Base-by-base conservation (phyloP, 306 rosid genomes). In the Sphenostylis stenocarpa region DNA sequence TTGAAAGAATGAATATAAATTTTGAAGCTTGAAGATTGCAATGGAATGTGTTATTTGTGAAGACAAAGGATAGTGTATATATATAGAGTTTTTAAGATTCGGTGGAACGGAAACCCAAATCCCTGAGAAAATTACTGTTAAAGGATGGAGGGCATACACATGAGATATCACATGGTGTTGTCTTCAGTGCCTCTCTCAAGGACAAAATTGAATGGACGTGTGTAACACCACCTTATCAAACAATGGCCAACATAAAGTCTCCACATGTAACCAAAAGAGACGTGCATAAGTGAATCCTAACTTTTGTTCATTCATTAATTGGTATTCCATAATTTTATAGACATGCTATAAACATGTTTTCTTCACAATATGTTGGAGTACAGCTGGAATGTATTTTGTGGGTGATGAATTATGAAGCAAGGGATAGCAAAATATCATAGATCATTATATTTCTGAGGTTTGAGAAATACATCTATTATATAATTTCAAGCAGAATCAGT, bases 261-360 rank as follows among this genome's bases (percentile, higher is more conserved):
- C 65, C 39, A 55, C 33, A 28, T 12, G 19, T 29, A 28, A 28
- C 3, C 19, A 26, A 24, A 29, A 13, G 11, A 58, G 7, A 58
- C n/a, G 20, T 58, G 65, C 20, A 3, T 14, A 14, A 58, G 20
- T 57, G 15, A 57, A 57, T 29, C 47, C 12, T 49, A 36, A 53
- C 8, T 36, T 53, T 53, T 36, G 13, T 57, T 57, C 11, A 20
- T 36, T 28, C 56, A 36, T 71, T 70, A 49, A 49, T 6, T 19
- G 31, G 14, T 23, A 10, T 55, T 36, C 69, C 55, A 49, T 44
- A 61, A n/a, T 23, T 62, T 36, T n/a, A 51, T 28, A 36, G 49
- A 73, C 82, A 72, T 77, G 67, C 17, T 66, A 19, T n/a, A 62
- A 65, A 73, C 73, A 78, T 78, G 72, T 48, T 39, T 21, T 24